A percentile compares a stretch with the other conserved stretches of the same genome.
Evolutionary conservation across 208 protist genomes (phyloP).

Genomic region (Wallacemonas sp.): DNA sequence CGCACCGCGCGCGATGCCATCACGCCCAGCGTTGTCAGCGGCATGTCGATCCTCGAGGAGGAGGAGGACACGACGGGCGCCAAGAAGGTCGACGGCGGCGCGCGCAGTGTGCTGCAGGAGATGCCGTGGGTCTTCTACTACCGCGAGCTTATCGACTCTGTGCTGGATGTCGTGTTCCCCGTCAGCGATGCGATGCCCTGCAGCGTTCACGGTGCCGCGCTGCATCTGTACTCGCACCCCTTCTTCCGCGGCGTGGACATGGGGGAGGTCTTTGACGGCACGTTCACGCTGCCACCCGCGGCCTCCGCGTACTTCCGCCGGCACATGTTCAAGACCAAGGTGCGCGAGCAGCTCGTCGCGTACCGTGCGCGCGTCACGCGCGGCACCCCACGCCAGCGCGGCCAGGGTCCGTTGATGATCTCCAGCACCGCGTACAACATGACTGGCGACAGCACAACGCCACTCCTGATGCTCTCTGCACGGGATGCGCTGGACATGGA

Average conservation of each 20-base stretch:
- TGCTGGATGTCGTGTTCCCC: slow-evolving; percentile 53
- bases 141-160: slow-evolving; percentile 63
- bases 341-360: slow-evolving; percentile 38
- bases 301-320: slow-evolving; percentile 33
- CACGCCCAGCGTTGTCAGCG: slow-evolving; percentile 25
- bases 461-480: slow-evolving; percentile 38
- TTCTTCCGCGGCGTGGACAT: slow-evolving; percentile 58
- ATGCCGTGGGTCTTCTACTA: slow-evolving; percentile 68
- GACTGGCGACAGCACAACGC: slow-evolving; percentile 18
- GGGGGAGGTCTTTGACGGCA: slow-evolving; percentile 67
- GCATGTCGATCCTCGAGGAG: slow-evolving; percentile 12
- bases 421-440: slow-evolving; percentile 44
- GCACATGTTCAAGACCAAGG: slow-evolving; percentile 50
- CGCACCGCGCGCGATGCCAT: slow-evolving; percentile 28
- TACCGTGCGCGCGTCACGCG: slow-evolving; percentile 52
- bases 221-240: slow-evolving; percentile 59
- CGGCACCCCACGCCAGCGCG: slow-evolving; percentile 19
- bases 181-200: slow-evolving; percentile 21
- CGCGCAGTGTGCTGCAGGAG: slow-evolving; percentile 44
- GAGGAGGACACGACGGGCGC: slow-evolving; percentile 10
- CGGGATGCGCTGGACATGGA: slow-evolving; percentile 17
- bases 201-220: slow-evolving; percentile 39
- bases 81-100: slow-evolving; percentile 9
- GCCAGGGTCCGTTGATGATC: slow-evolving; percentile 52
- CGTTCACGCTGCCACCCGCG: slow-evolving; percentile 39